phyloP scores from a whole-genome alignment of 1,139 yeast genomes.

The Kurtzmaniella quercitrusa region DNA sequence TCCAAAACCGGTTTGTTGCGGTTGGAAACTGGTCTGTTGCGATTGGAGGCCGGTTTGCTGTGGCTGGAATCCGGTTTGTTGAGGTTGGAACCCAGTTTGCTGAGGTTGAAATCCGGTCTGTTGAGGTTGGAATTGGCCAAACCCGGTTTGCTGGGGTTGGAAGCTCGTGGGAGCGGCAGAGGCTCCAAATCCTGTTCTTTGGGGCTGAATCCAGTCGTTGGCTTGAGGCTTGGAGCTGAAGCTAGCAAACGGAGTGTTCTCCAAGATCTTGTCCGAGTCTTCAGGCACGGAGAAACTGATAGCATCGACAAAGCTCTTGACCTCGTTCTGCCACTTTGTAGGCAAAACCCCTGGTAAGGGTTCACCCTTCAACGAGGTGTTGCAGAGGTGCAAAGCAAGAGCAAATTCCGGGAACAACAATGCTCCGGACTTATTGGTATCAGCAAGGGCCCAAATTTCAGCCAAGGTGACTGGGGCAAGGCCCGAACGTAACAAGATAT shows the following conservation, averaged over 20 bases:
- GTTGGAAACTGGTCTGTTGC: not conserved
- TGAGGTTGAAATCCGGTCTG: conserved; percentile 4
- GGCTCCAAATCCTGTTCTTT: conserved; percentile 22
- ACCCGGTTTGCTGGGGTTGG: conserved; percentile 9
- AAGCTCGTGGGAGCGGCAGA: conserved; percentile 7
- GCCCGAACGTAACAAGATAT: conserved; percentile 76
- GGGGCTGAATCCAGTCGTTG: conserved; percentile 28
- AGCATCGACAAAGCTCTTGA: conserved; percentile 80
- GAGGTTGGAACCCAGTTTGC: conserved; percentile 3
- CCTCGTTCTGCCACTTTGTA: conserved; percentile 73
- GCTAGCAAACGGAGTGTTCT: conserved; percentile 45
- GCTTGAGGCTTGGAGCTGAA: conserved; percentile 16
- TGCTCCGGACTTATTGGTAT: conserved; percentile 80
- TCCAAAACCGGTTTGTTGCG: conserved; percentile 3
- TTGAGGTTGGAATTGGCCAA: conserved; percentile 9
- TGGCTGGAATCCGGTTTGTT: conserved; percentile 11
- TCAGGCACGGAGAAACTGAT: conserved; percentile 79
- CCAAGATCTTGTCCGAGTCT: conserved; percentile 38
- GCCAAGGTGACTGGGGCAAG: conserved; percentile 73
- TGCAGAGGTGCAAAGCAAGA: conserved; percentile 84
- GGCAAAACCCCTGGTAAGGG: conserved; percentile 72
- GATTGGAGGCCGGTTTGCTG: conserved; percentile 6
- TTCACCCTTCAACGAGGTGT: conserved; percentile 71
- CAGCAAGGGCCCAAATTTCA: conserved; percentile 87
- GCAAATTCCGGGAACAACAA: conserved; percentile 94